Evolutionary conservation across 352 stramenopile genomes (phyloP).

Genomic region (Pythium aristosporum): DNA sequence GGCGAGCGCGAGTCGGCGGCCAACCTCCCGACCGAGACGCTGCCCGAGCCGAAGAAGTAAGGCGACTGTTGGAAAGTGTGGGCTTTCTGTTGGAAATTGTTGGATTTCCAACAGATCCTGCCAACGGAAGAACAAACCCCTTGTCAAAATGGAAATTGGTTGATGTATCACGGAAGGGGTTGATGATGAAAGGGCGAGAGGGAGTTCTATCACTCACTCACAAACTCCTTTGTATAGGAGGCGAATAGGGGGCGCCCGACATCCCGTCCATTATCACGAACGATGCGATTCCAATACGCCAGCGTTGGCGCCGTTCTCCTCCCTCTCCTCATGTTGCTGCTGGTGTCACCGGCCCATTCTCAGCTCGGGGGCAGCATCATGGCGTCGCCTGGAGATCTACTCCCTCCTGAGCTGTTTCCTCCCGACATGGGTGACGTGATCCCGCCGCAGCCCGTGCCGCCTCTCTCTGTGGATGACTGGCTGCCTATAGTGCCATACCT

Average conservation of each 20-base stretch:
- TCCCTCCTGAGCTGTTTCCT: neutral
- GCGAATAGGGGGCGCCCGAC: too few species aligned
- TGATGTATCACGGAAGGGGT: neutral
- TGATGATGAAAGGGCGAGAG: neutral
- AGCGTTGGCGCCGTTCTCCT: neutral
- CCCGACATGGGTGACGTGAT: neutral
- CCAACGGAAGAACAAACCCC: too few species aligned
- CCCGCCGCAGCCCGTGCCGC: neutral
- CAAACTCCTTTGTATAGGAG: too few species aligned
- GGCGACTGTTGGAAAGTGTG: neutral
- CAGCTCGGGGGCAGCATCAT: constrained; percentile 9
- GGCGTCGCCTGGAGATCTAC: neutral
- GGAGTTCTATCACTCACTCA: neutral
- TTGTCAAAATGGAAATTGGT: neutral
- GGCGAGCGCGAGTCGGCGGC: constrained; percentile 73
- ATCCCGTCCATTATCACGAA: too few species aligned
- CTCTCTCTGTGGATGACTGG: neutral
- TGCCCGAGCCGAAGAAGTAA: constrained; percentile 29
- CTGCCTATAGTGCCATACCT: constrained; percentile 5
- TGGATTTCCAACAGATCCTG: too few species aligned
- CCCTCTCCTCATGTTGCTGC: neutral
- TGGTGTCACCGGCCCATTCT: neutral
- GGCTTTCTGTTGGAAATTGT: too few species aligned
- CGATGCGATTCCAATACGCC: too few species aligned
- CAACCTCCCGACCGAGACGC: constrained; percentile 53